Percentiles rank a stretch among this genome's conserved stretches.
phyloP scores from a whole-genome alignment of 768 basidiomycete species.

The Russula sp. region DNA sequence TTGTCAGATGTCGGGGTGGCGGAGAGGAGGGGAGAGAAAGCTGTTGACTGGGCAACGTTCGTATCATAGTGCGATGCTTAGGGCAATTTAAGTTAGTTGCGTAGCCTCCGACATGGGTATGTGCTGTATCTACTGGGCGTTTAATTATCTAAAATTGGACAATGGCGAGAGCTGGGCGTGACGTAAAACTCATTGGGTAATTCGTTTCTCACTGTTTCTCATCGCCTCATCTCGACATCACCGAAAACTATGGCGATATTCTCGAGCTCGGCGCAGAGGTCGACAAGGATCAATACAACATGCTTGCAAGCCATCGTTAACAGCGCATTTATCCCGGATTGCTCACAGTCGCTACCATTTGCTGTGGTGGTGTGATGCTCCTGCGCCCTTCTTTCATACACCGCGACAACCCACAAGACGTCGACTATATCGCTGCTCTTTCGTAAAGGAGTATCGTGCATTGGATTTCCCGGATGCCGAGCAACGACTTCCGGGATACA shows the following conservation, averaged over 20 bases:
- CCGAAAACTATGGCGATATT: background rate
- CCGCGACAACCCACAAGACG: conserved; percentile 57
- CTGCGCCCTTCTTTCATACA: conserved; percentile 49
- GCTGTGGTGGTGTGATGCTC: conserved; percentile 75
- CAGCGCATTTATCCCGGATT: conserved; percentile 75
- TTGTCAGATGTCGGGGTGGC: conserved; percentile 25
- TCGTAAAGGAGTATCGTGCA: conserved; percentile 56
- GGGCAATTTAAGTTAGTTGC: background rate
- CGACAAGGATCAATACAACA: conserved; percentile 68
- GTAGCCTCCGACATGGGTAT: background rate
- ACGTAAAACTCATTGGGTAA: background rate
- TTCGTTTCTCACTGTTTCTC: background rate
- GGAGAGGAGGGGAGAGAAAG: conserved; percentile 1
- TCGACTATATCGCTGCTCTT: conserved; percentile 66
- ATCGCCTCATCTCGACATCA: background rate
- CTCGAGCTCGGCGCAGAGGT: conserved; percentile 34
- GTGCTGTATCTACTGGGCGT: background rate
- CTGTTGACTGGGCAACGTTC: conserved; percentile 21
- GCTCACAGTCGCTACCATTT: too few species aligned
- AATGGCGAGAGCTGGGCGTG: background rate
- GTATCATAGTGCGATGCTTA: background rate
- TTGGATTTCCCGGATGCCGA: too few species aligned
- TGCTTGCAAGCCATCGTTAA: conserved; percentile 78
- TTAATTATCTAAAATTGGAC: background rate
- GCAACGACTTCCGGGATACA: too few species aligned